A percentile compares a stretch with the other conserved stretches of the same genome.
Conservation (phyloP, 2,329 filamentous ascomycete species). For the Arthrobotrys pseudoclavata region DNA sequence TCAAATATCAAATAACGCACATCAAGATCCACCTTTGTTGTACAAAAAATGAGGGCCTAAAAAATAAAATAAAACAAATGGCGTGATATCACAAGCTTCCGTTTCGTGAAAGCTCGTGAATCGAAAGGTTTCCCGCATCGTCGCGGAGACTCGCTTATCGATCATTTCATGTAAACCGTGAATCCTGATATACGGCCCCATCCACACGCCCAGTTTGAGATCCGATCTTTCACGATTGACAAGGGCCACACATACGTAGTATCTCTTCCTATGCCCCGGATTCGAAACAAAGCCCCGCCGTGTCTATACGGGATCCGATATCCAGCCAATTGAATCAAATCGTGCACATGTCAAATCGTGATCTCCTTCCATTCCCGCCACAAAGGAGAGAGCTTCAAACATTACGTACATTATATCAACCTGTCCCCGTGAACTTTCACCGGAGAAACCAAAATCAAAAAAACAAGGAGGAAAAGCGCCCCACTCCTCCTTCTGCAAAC, state of each 20-base stretch:
- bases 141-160: conserved; percentile 51
- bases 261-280: no score
- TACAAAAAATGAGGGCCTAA: no score
- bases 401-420: background rate
- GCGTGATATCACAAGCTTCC: conserved; percentile 26
- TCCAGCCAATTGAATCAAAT: conserved; percentile 37
- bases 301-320: conserved; percentile 34
- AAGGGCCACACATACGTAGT: background rate
- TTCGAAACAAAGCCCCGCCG: conserved; percentile 25
- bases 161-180: no score
- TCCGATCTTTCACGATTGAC: background rate
- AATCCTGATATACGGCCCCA: no score
- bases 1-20: background rate
- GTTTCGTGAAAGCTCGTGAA: no score
- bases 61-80: conserved; percentile 2
- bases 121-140: conserved; percentile 20
- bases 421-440: no score
- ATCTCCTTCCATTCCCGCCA: background rate
- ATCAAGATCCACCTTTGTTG: no score
- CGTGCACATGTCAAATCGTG: background rate
- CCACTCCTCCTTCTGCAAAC: background rate
- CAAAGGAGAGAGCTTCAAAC: background rate
- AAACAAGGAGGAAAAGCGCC: background rate
- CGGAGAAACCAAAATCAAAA: background rate
- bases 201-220: background rate